Percentiles rank a stretch among this genome's conserved stretches.
Conservation (phyloP, 1,139 yeast genomes). For the Taphrina sp. region DNA sequence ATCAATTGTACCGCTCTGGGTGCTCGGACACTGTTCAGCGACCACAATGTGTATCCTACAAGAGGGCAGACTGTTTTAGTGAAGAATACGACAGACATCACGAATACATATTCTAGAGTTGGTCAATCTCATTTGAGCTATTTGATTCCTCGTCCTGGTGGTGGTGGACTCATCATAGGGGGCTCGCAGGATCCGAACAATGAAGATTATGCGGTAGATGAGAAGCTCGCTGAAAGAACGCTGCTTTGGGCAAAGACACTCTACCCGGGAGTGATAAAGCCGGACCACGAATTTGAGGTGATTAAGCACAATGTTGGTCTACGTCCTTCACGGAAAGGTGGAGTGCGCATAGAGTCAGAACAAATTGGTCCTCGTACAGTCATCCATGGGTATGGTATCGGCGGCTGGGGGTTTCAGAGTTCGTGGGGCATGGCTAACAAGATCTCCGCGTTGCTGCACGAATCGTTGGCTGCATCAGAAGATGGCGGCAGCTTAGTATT, state of each 20-base stretch:
- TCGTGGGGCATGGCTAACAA: slow-evolving; percentile 26
- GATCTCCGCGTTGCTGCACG: background rate
- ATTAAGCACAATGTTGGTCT: slow-evolving; percentile 62
- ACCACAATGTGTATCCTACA: slow-evolving; percentile 55
- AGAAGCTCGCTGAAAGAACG: slow-evolving; percentile 56
- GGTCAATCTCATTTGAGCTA: slow-evolving; percentile 44
- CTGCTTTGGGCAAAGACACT: slow-evolving; percentile 53
- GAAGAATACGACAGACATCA: slow-evolving; percentile 41
- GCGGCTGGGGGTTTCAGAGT: slow-evolving; percentile 69
- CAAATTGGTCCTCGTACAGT: slow-evolving; percentile 43
- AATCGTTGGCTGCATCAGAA: background rate
- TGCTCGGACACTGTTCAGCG: slow-evolving; percentile 58
- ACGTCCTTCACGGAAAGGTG: slow-evolving; percentile 67
- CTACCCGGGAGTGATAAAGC: slow-evolving; percentile 50
- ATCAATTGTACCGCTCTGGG: slow-evolving; percentile 69
- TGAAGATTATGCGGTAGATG: slow-evolving; percentile 56
- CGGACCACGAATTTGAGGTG: slow-evolving; percentile 44
- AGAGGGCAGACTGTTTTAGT: slow-evolving; percentile 66
- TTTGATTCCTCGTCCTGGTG: slow-evolving; percentile 59
- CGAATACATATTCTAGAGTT: slow-evolving; percentile 36
- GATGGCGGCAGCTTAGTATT: slow-evolving; percentile 11
- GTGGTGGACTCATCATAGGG: slow-evolving; percentile 59
- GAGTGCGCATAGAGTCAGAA: slow-evolving; percentile 55
- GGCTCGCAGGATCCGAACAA: slow-evolving; percentile 60
- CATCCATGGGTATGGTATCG: slow-evolving; percentile 71